Base-by-base conservation (phyloP, 169 alveolate genomes). In the Cryptosporidium xiaoi region DNA sequence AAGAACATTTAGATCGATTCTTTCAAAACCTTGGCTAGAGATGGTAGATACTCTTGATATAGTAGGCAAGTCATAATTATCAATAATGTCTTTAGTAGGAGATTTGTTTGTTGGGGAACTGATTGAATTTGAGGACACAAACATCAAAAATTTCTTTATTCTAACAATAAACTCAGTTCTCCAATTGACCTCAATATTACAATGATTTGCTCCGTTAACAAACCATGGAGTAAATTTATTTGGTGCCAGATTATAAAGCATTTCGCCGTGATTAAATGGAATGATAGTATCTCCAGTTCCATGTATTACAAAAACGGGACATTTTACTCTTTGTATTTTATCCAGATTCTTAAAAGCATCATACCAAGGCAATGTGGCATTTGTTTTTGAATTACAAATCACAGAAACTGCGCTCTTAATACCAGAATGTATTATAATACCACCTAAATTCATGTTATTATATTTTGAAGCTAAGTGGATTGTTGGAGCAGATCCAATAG, bases 291-390 rank as follows among this genome's bases (percentile, higher is more conserved):
- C 96, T 3, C 87, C 90, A 12, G 82, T 71, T n/a, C 94, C 96
- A 64, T 93, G 96, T n/a, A 93, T 82, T 2, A 91, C 84, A 65
- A 91, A 93, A 8, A 92, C 90, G n/a, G 96, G 96, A 20, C 93
- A 91, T 16, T 82, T 90, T 1, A 93, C 91, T 18, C 82, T 64
- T 46, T 65, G 56, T 29, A 93, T 91, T 40, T 90, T 92, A 10
- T 90, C 94, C 7, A 90, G 36, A 58, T 93, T 93, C 44, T 92
- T 90, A 64, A 90, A 93, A 16, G 92, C 66, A 82, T 93, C 94
- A 64, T 84, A 92, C 91, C 90, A 83, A 48, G 92, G 90, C 1
- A 93, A 55, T 13, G 83, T 33, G 10, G 91, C 56, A 24, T 71
- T 82, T 51, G 13, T 20, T 7, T 53, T 44, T 33, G 82, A 65